Base-by-base conservation (phyloP, 805 yeast species). In the Priceomyces melissophilus region DNA sequence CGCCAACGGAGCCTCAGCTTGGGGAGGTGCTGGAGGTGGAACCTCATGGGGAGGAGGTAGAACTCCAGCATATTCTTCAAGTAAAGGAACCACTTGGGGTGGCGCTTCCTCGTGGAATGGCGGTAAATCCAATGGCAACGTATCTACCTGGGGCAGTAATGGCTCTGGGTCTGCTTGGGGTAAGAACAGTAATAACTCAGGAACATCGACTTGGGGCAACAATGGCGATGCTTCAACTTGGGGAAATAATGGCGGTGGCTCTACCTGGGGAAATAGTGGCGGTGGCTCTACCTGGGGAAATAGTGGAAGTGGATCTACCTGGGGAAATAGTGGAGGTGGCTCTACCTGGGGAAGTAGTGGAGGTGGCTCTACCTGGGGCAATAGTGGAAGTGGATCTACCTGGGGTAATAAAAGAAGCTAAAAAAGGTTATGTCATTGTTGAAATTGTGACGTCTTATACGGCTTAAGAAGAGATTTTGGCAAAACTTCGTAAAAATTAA, bases 21-120 rank as follows among this genome's bases (percentile, higher is more conserved):
- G 42, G 42, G 42, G 42, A n/a, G 26, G 37, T 8, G 35, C 30
- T 32, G 40, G 36, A 3, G 58, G 58, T 43, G 46, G 48, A 70
- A 26, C 41, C 11, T 25, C 41, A n/a, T 37, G 40, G 40, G 40
- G 42, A 14, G 75, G 12, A 63, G 67, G 45, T 15, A 58, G 60
- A 10, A 58, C 64, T 5, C 58, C 55, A 3, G 43, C 44, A 10
- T 41, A 41, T 45, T 52, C 60, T 12, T 16, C 20, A 12, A 47
- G 54, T 9, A 39, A 30, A 30, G 51, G 51, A 4, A 52, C 58
- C 2, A 37, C 54, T 10, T 55, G 63, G 59, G 66, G 67, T 3
- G 77, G 72, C 49, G 30, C 78, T 10, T 78, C 84, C 5, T 65
- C 78, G 4, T 77, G 82, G 81, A 64, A 61, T 20, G 67, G 68